These are phyloP conservation scores for Stropharia rugosoannulata DNA, from an alignment of 768 basidiomycete genomes.

Conservation along the genomic window DNA sequence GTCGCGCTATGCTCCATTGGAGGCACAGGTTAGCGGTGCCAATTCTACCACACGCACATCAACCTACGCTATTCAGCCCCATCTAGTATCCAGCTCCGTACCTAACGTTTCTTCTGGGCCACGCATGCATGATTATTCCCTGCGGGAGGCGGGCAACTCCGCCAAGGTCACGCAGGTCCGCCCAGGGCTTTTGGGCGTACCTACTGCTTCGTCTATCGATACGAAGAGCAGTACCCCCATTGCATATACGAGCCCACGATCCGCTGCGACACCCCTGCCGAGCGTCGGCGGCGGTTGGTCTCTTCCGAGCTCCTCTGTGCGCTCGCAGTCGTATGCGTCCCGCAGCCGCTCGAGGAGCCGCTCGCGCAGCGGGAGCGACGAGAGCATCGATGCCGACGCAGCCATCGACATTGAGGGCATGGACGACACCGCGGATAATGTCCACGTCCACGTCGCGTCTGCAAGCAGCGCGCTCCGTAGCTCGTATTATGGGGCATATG, in stretches of 20 bases:
- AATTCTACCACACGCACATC: background rate
- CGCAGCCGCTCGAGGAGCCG: slow-evolving; percentile 25
- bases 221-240: slow-evolving; percentile 24
- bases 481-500: background rate
- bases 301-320: slow-evolving; percentile 52
- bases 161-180: slow-evolving; percentile 53
- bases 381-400: slow-evolving; percentile 15
- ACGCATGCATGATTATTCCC: slow-evolving; percentile 63
- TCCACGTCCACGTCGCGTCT: background rate
- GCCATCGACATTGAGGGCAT: slow-evolving; percentile 17
- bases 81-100: slow-evolving; percentile 22
- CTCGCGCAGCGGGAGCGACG: slow-evolving; percentile 26
- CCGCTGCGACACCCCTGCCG: background rate
- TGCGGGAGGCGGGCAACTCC: slow-evolving; percentile 36
- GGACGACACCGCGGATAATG: slow-evolving; percentile 8
- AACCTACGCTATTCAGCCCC: slow-evolving; percentile 13
- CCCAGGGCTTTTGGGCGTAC: slow-evolving; percentile 50
- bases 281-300: slow-evolving; percentile 43
- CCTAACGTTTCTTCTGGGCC: slow-evolving; percentile 30
- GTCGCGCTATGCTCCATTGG: slow-evolving; percentile 1
- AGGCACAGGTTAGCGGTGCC: background rate
- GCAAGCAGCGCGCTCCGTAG: background rate
- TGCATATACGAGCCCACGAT: slow-evolving; percentile 7
- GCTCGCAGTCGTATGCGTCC: slow-evolving; percentile 17
- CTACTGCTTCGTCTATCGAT: slow-evolving; percentile 20